These are phyloP conservation scores for Lodderomyces orthopsilosis DNA, from an alignment of 1,139 yeast species.

Conservation along the genomic window DNA sequence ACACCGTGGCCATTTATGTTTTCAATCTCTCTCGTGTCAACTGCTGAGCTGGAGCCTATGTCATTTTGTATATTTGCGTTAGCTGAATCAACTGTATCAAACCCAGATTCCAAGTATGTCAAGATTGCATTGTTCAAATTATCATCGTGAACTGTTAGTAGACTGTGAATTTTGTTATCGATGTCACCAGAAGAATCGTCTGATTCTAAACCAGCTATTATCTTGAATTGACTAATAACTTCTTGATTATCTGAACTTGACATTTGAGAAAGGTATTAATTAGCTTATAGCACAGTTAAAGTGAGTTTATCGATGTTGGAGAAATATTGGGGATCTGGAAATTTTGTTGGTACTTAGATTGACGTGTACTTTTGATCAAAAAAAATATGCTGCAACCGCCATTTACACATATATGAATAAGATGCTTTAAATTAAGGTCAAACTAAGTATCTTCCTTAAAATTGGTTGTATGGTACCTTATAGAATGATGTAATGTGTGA, in stretches of 20 bases:
- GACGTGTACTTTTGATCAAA: constrained; percentile 1
- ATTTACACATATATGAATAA: too few species aligned
- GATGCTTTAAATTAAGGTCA: too few species aligned
- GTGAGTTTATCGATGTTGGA: not conserved
- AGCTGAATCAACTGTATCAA: constrained; percentile 22
- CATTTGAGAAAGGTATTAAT: not conserved
- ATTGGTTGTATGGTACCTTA: too few species aligned
- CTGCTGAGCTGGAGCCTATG: constrained; percentile 13
- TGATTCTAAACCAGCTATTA: constrained; percentile 27
- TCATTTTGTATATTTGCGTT: constrained; percentile 1
- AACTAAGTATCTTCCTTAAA: too few species aligned
- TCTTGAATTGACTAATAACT: constrained; percentile 38
- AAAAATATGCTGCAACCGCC: too few species aligned
- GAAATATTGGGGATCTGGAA: not conserved
- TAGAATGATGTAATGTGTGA: too few species aligned
- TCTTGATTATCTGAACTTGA: constrained; percentile 5
- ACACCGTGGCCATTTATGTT: not conserved
- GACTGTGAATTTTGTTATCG: constrained; percentile 30
- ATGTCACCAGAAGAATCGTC: constrained; percentile 26
- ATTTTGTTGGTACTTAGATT: not conserved
- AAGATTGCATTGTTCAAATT: constrained; percentile 51
- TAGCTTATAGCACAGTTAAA: not conserved
- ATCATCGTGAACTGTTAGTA: constrained; percentile 44
- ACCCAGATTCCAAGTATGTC: constrained; percentile 51
- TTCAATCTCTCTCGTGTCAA: constrained; percentile 12